Conservation (phyloP, 139 green algal genomes). For the Chlamydomonas eustigma region DNA sequence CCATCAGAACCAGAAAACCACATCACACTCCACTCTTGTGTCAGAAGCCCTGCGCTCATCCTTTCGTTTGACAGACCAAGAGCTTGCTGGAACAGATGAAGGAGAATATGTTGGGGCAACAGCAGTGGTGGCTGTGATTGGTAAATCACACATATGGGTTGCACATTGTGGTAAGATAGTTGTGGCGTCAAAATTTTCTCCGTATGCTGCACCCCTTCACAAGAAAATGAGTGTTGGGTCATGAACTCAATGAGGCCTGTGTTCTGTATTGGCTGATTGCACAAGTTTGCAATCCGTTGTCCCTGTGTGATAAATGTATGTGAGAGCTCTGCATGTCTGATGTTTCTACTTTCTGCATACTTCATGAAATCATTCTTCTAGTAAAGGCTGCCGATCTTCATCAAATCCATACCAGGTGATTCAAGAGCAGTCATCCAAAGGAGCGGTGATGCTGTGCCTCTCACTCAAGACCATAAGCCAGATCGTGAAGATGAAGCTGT, state of each 20-base stretch:
- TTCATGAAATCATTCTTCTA: too few relatives aligned
- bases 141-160: slow-evolving; percentile 31
- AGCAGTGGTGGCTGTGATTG: slow-evolving; percentile 46
- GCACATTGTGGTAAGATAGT: slow-evolving; percentile 42
- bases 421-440: slow-evolving; percentile 51
- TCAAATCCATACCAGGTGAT: too few relatives aligned
- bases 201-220: too few relatives aligned
- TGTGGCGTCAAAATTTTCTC: too few relatives aligned
- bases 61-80: slow-evolving; percentile 33
- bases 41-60: slow-evolving; percentile 25
- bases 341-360: too few relatives aligned
- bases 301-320: too few relatives aligned
- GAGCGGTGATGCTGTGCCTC: slow-evolving; percentile 27
- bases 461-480: slow-evolving; percentile 60
- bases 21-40: neutral
- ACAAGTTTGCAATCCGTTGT: too few relatives aligned
- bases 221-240: too few relatives aligned
- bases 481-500: slow-evolving; percentile 61
- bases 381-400: too few relatives aligned
- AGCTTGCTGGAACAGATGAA: slow-evolving; percentile 40
- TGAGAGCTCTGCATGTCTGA: too few relatives aligned
- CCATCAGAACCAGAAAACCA: neutral
- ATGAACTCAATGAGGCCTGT: too few relatives aligned
- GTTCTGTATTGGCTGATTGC: too few relatives aligned
- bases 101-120: slow-evolving; percentile 46